Conservation (phyloP, 2,329 filamentous ascomycete species). For the Coniella vitis region DNA sequence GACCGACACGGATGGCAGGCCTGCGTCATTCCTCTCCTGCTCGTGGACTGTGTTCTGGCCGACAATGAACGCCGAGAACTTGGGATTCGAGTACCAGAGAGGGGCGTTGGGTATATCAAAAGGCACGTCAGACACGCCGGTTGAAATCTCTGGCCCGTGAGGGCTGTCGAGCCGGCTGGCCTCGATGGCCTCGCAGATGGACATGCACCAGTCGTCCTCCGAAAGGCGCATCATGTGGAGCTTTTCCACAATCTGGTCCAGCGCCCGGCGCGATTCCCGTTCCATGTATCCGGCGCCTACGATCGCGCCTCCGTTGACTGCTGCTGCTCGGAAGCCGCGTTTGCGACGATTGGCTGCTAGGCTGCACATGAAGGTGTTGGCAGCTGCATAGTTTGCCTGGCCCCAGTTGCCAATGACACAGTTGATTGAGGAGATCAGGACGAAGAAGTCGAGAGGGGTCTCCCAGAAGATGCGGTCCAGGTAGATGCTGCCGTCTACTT, state of each 20-base stretch:
- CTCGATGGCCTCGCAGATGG: conserved; percentile 35
- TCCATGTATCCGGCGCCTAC: conserved; percentile 19
- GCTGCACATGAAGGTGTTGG: conserved; percentile 25
- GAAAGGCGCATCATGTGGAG: conserved; percentile 14
- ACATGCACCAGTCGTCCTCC: conserved; percentile 33
- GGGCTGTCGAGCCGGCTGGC: conserved; percentile 4
- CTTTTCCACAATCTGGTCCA: conserved; percentile 9
- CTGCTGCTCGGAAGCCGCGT: conserved; percentile 13
- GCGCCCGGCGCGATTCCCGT: conserved; percentile 5
- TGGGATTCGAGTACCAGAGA: conserved; percentile 17
- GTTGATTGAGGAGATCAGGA: conserved; percentile 33
- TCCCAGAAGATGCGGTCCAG: conserved; percentile 21
- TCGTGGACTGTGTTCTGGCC: background rate
- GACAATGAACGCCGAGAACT: conserved; percentile 16
- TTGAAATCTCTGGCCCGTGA: conserved; percentile 18
- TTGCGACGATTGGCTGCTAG: conserved; percentile 15
- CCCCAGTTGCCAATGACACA: conserved; percentile 37
- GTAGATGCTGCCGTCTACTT: conserved; percentile 20
- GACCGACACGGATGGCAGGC: background rate
- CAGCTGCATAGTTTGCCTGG: conserved; percentile 37
- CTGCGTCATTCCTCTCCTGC: background rate
- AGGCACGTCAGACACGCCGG: conserved; percentile 3
- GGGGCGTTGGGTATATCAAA: conserved; percentile 8
- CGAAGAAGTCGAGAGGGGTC: conserved; percentile 30
- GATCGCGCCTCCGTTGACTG: conserved; percentile 15